Percentiles rank a stretch among this genome's conserved stretches.
Evolutionary conservation across 495 filamentous ascomycete species (phyloP).

Genomic region (Xylaria nigripes): DNA sequence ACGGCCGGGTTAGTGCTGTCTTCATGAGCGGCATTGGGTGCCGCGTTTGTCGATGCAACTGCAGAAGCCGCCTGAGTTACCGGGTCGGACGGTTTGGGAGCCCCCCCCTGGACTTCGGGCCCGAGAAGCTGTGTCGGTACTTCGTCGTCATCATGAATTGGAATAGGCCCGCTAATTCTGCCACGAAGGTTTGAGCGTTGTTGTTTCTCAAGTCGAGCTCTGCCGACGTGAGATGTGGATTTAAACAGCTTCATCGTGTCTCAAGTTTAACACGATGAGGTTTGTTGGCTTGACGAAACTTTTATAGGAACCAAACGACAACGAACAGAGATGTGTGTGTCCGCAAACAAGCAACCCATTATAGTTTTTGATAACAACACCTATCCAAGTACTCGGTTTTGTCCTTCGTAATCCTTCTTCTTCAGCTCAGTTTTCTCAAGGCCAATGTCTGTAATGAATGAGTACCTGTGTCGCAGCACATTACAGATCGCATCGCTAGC

Average conservation of each 20-base stretch:
- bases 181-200: conserved; percentile 33
- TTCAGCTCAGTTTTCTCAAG: background rate
- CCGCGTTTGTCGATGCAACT: conserved; percentile 35
- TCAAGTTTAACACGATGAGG: background rate
- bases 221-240: conserved; percentile 30
- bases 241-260: conserved; percentile 29
- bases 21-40: conserved; percentile 12
- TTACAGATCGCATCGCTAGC: conserved; percentile 26
- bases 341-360: conserved; percentile 14
- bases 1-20: conserved; percentile 24
- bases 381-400: conserved; percentile 8
- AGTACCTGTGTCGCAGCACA: conserved; percentile 2
- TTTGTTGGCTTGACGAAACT: background rate
- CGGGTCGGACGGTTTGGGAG: conserved; percentile 11
- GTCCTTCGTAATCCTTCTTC: background rate
- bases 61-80: conserved; percentile 28
- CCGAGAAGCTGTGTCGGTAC: conserved; percentile 39
- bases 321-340: conserved; percentile 9
- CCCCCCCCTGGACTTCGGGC: conserved; percentile 18
- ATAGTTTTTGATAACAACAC: conserved; percentile 4
- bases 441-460: background rate
- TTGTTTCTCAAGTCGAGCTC: conserved; percentile 31
- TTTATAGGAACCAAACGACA: background rate
- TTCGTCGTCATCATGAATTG: conserved; percentile 43
- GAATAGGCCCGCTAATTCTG: conserved; percentile 46